Conservation (phyloP, 2,329 filamentous ascomycete species). For the Pseudogymnoascus sp. region DNA sequence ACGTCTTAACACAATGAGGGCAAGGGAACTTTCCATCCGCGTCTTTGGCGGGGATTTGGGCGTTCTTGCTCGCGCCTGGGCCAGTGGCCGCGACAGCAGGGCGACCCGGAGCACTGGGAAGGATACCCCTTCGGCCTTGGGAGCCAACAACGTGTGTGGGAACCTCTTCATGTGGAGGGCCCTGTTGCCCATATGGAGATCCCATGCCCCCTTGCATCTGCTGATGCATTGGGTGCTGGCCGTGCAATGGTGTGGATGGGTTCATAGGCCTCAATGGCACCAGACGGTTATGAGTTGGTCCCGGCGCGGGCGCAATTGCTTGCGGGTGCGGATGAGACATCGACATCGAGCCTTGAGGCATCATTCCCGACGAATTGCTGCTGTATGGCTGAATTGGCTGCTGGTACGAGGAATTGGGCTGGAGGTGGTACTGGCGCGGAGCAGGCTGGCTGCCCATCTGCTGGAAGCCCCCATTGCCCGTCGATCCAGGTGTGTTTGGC, state of each 20-base stretch:
- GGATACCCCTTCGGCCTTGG: conserved; percentile 81
- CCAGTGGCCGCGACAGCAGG: conserved; percentile 68
- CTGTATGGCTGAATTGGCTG: conserved; percentile 36
- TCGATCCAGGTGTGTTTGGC: conserved; percentile 51
- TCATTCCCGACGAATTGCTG: conserved; percentile 47
- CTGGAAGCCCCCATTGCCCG: conserved; percentile 45
- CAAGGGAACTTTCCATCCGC: conserved; percentile 97
- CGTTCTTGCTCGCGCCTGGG: conserved; percentile 63
- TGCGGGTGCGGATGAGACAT: conserved; percentile 68
- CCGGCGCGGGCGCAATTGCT: conserved; percentile 66
- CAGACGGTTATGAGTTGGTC: conserved; percentile 45
- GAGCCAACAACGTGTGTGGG: conserved; percentile 92
- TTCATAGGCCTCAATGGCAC: conserved; percentile 60
- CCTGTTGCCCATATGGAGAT: conserved; percentile 53
- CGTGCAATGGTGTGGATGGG: conserved; percentile 44
- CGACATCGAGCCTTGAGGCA: conserved; percentile 58
- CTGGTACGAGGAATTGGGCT: conserved; percentile 19
- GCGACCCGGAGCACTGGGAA: conserved; percentile 82
- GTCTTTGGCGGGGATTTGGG: conserved; percentile 85
- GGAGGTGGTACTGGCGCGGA: conserved; percentile 20
- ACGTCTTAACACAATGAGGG: conserved; percentile 96
- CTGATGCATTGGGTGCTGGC: conserved; percentile 23
- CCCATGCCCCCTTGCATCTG: conserved; percentile 43
- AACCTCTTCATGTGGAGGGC: conserved; percentile 51
- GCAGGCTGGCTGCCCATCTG: conserved; percentile 38